phyloP scores from a whole-genome alignment of 495 filamentous ascomycete genomes.

The Talaromyces proteolyticus region DNA sequence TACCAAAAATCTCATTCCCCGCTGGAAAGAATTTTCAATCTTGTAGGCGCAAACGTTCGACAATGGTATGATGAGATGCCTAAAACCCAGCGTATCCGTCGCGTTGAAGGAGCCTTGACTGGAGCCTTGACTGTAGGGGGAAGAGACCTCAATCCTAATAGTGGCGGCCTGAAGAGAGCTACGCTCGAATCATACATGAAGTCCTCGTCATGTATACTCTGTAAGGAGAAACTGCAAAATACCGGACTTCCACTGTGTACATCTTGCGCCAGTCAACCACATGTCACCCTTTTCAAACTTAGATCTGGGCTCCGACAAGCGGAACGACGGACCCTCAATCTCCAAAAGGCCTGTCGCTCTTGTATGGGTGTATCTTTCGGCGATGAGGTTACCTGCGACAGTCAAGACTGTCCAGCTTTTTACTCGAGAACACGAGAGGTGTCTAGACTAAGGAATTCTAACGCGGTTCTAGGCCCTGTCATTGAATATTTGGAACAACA shows the following conservation, averaged over 20 bases:
- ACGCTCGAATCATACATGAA: conserved; percentile 88
- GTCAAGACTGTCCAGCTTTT: conserved; percentile 87
- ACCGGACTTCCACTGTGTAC: conserved; percentile 51
- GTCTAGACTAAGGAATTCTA: conserved; percentile 54
- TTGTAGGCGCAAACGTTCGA: conserved; percentile 88
- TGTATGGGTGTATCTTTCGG: conserved; percentile 67
- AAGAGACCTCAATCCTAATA: too few species aligned
- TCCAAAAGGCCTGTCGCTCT: conserved; percentile 74
- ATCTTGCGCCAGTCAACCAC: conserved; percentile 50
- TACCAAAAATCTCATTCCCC: conserved; percentile 92
- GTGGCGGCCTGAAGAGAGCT: too few species aligned
- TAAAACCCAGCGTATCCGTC: conserved; percentile 69
- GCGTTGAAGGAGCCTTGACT: conserved; percentile 35
- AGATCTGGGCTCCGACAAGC: conserved; percentile 51
- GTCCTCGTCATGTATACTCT: conserved; percentile 71
- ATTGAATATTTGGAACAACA: conserved; percentile 48
- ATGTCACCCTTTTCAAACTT: conserved; percentile 56
- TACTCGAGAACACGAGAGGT: conserved; percentile 75
- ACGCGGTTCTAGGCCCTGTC: conserved; percentile 47
- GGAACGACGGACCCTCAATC: conserved; percentile 58
- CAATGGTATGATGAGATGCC: conserved; percentile 97
- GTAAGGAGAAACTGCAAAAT: conserved; percentile 58
- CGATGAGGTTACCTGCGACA: conserved; percentile 80
- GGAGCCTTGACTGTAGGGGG: conserved; percentile 5
- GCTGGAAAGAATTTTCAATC: conserved; percentile 92